phyloP scores from a whole-genome alignment of 2,329 filamentous ascomycete species.

The Fusarium caatingaense region DNA sequence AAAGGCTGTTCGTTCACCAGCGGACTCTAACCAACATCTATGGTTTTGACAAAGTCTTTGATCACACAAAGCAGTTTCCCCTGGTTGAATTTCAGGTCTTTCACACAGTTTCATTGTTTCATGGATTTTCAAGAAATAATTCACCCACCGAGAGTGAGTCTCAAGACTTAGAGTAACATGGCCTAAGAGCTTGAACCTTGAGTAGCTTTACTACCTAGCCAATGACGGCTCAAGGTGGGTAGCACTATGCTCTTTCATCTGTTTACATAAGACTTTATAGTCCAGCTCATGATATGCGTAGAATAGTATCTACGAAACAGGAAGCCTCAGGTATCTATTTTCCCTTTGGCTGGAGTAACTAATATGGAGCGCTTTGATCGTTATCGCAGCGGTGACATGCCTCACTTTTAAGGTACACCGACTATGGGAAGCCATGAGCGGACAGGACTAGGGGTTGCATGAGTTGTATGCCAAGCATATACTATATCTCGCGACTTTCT shows the following conservation, averaged over 20 bases:
- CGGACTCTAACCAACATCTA: not conserved
- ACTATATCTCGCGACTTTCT: rapidly evolving
- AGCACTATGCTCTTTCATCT: not conserved
- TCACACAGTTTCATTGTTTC: not conserved
- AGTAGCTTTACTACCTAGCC: too few species aligned
- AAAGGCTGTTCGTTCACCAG: not conserved
- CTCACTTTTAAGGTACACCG: not conserved
- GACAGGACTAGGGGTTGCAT: not conserved
- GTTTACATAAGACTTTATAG: not conserved
- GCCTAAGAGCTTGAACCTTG: not conserved
- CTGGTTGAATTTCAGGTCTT: not conserved
- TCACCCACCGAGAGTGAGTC: not conserved
- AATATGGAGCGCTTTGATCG: not conserved
- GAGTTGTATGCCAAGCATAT: not conserved
- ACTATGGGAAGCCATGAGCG: not conserved
- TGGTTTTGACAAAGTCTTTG: not conserved
- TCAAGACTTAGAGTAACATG: not conserved
- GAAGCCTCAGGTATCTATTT: not conserved
- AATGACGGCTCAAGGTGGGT: not conserved
- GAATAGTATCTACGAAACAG: not conserved
- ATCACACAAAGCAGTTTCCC: not conserved
- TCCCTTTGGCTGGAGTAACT: rapidly evolving
- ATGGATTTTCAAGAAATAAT: not conserved
- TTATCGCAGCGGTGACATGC: not conserved
- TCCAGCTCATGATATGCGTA: not conserved